phyloP scores from a whole-genome alignment of 1,139 yeast genomes.

The Yamadazyma diddensiae region DNA sequence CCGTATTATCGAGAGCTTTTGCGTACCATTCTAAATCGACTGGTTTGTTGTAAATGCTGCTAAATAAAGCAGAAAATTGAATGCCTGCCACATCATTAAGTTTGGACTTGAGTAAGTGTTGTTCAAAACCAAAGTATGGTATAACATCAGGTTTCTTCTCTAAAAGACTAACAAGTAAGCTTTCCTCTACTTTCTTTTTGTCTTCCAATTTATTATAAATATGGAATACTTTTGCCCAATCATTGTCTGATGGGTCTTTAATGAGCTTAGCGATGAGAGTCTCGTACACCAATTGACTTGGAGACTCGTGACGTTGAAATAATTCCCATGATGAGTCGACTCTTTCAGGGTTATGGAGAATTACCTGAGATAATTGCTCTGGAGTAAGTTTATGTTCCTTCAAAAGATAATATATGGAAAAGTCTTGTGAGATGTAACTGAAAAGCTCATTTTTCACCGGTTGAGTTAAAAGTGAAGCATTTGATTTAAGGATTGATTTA shows the following conservation, averaged over 20 bases:
- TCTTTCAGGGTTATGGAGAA: conserved; percentile 40
- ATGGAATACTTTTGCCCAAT: conserved; percentile 13
- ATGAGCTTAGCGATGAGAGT: conserved; percentile 9
- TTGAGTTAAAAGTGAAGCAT: conserved; percentile 9
- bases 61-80: conserved; percentile 12
- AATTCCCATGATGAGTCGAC: conserved; percentile 36
- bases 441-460: conserved; percentile 11
- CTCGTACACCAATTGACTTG: conserved; percentile 7
- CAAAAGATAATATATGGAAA: conserved; percentile 30
- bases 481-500: conserved; percentile 9
- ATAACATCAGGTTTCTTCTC: conserved; percentile 7
- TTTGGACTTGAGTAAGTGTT: conserved; percentile 6
- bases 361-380: conserved; percentile 23
- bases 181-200: conserved; percentile 2
- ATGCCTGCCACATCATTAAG: conserved; percentile 8
- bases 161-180: conserved; percentile 11
- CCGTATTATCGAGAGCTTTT: conserved; percentile 11
- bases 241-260: conserved; percentile 6
- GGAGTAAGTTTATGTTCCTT: conserved; percentile 17
- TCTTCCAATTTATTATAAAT: conserved; percentile 7
- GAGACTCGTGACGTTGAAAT: conserved; percentile 21
- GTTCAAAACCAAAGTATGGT: conserved; percentile 10
- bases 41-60: too few relatives aligned
- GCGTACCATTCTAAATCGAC: conserved; percentile 8
- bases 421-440: conserved; percentile 19